Evolutionary conservation across 1,284 basidiomycete species (phyloP), one percentile per base, ranked within the genome.

Genomic region (Microbotryum scabiosae): DNA sequence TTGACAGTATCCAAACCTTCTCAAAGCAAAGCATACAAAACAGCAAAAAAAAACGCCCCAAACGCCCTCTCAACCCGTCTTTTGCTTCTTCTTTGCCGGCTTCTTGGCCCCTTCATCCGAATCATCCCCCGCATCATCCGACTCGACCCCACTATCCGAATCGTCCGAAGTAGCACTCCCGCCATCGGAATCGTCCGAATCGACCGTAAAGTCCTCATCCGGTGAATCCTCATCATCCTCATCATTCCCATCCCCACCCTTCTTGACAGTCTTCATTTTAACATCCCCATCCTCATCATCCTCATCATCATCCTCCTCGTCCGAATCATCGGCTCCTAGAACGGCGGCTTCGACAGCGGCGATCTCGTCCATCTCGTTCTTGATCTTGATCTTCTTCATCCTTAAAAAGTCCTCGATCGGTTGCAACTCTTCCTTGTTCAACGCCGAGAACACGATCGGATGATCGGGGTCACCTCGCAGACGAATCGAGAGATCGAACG

Each of bases 381-480:
- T 96, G 64, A 96, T 83, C 70, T 86, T 83, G 67, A 97, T 83
- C 76, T 93, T 94, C 80, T 96, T 94, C 55, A 87, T 85, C 69
- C 85, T 84, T 67, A 99, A 78, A 77, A 89, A 97, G 28, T 82
- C 79, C 71, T 91, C 89, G 50, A 91, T 87, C 8, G 84, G 81
- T 63, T 89, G 87, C 69, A 94, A 87, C 74, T 99, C 96, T 74
- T 97, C 96, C 76, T 96, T 93, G 77, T 88, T 90, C 76, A 99
- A 86, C 12, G 88, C 88, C 5, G 88, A 88, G 78, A 99, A 99
- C 32, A 72, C 69, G 21, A 85, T 87, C 73, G 89, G 84, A 70
- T 94, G 90, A 2, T 86, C 82, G 0, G 86, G 84, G 5, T 75
- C 77, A 52, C 79, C 81, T 75, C 89, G 90, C 48, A 88, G 87